phyloP scores from a whole-genome alignment of 2,329 filamentous ascomycete genomes.

The Fusarium gaditjirri region DNA sequence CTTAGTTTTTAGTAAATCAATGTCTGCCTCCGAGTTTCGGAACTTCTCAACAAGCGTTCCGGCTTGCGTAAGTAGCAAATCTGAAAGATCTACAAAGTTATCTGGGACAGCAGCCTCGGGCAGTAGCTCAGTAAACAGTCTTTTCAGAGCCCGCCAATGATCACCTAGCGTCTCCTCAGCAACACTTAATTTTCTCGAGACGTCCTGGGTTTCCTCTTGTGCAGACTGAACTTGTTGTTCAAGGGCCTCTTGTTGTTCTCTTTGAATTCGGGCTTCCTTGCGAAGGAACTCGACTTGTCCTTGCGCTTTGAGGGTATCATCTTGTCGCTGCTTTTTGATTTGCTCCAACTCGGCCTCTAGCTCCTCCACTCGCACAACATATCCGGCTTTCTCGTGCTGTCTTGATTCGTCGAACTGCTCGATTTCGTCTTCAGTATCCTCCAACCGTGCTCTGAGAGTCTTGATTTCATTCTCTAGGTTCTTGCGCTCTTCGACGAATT shows the following conservation, averaged over 20 bases:
- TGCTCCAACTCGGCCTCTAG: conserved; percentile 78
- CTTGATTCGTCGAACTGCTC: conserved; percentile 84
- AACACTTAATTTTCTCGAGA: conserved; percentile 62
- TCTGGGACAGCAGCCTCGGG: conserved; percentile 63
- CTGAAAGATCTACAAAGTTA: conserved; percentile 68
- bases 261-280: conserved; percentile 68
- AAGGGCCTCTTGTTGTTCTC: conserved; percentile 68
- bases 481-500: conserved; percentile 87
- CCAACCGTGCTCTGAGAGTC: conserved; percentile 78
- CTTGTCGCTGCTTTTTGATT: conserved; percentile 65
- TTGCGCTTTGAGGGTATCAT: conserved; percentile 67
- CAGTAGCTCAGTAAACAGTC: conserved; percentile 68
- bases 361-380: conserved; percentile 74
- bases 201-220: conserved; percentile 63
- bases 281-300: conserved; percentile 72
- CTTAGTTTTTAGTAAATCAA: conserved; percentile 70
- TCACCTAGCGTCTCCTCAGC: conserved; percentile 63
- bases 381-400: conserved; percentile 80
- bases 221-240: conserved; percentile 66
- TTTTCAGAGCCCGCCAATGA: conserved; percentile 65
- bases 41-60: conserved; percentile 69
- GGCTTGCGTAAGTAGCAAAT: conserved; percentile 67
- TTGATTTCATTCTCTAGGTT: conserved; percentile 84
- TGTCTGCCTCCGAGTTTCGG: conserved; percentile 68
- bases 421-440: conserved; percentile 92